Conservation (phyloP, 129 eudicot species). For the Centrapalus pauciflorus region DNA sequence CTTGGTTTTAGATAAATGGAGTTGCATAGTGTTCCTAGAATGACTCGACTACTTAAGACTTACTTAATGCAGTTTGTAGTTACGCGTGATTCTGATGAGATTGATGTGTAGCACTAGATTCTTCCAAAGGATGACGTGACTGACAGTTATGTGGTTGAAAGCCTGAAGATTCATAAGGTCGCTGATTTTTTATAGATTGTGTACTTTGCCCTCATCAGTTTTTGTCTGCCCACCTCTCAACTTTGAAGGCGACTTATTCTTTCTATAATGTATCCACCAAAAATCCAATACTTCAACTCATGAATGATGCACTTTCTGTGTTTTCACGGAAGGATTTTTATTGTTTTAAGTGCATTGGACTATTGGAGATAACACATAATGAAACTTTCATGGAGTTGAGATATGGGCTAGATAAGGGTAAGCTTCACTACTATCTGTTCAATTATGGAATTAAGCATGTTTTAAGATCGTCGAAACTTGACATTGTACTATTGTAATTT, state of each 20-base stretch:
- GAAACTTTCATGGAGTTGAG: conserved; percentile 46
- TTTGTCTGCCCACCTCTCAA: conserved; percentile 48
- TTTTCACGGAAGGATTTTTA: conserved; percentile 53
- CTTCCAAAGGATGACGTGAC: conserved; percentile 50
- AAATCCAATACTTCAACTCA: conserved; percentile 55
- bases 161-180: conserved; percentile 45
- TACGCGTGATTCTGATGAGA: conserved; percentile 56
- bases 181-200: conserved; percentile 61
- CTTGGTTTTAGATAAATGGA: conserved; percentile 62
- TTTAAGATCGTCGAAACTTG: conserved; percentile 40
- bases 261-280: conserved; percentile 54
- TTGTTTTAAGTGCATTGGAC: conserved; percentile 60
- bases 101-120: conserved; percentile 64
- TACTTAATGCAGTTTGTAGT: conserved; percentile 46
- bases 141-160: conserved; percentile 53
- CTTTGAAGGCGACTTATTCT: conserved; percentile 55
- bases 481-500: conserved; percentile 47
- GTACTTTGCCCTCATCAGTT: conserved; percentile 48
- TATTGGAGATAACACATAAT: conserved; percentile 52
- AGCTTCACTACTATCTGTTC: conserved; percentile 46
- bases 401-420: conserved; percentile 46
- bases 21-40: conserved; percentile 54
- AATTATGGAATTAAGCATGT: conserved; percentile 38
- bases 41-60: conserved; percentile 44
- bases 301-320: conserved; percentile 56